Conservation (phyloP, 805 yeast species). For the Myxozyma neglecta region DNA sequence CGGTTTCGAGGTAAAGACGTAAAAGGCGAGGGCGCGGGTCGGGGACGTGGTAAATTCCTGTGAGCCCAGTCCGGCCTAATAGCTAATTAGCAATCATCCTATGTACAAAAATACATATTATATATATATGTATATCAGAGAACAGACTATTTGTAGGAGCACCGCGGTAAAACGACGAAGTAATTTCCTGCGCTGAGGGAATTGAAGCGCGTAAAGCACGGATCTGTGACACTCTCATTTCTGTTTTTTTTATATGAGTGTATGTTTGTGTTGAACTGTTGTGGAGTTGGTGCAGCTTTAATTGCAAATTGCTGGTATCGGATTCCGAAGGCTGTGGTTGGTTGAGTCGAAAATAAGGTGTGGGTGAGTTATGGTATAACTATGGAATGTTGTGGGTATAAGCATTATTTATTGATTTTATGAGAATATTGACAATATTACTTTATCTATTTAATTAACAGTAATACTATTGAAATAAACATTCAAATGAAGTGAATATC, state of each 20-base stretch:
- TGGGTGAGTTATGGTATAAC: not conserved
- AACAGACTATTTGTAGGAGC: not conserved
- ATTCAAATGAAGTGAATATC: no score
- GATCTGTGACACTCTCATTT: conserved; percentile 13
- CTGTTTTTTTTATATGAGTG: not conserved
- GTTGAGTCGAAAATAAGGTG: not conserved
- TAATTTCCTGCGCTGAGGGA: not conserved
- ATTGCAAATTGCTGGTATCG: not conserved
- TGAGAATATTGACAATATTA: not conserved
- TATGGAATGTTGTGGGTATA: not conserved
- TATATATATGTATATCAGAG: not conserved
- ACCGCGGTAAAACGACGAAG: conserved; percentile 6
- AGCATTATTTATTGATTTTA: not conserved
- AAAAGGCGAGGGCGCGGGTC: conserved; percentile 78
- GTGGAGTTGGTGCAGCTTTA: no score
- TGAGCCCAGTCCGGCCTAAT: conserved; percentile 58
- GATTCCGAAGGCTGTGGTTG: conserved; percentile 11
- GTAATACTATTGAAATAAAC: not conserved
- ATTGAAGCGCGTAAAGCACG: conserved; percentile 9
- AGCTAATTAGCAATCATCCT: not conserved
- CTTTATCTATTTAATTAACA: not conserved
- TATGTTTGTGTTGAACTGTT: not conserved
- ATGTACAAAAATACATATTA: no score
- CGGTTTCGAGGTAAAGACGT: conserved; percentile 68
- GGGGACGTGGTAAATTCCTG: conserved; percentile 79